These are phyloP conservation scores for Dendrocalamus sinicus DNA, from an alignment of 176 grass and related monocot species.

Conservation along the genomic window DNA sequence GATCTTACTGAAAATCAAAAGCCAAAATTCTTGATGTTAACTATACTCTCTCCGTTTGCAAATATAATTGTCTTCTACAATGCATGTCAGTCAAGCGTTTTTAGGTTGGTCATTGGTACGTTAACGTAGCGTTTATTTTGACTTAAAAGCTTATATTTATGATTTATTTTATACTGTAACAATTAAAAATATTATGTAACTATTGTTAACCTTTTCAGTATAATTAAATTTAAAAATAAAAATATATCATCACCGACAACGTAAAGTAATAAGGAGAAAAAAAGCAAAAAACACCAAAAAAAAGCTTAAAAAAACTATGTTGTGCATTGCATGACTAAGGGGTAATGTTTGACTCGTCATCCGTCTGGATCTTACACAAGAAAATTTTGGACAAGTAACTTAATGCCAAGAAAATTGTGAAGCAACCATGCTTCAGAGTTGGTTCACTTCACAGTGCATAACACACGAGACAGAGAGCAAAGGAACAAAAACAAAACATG, in stretches of 20 bases:
- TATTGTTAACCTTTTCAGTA: no score
- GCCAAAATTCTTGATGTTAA: neutral
- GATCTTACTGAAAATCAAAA: neutral
- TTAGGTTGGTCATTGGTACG: neutral
- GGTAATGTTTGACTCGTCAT: neutral
- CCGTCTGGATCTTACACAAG: neutral
- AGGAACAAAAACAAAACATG: neutral
- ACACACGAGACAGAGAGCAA: neutral
- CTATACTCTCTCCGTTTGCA: neutral
- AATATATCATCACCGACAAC: no score
- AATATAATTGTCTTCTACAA: neutral
- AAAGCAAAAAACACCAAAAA: no score
- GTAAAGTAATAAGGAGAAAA: no score
- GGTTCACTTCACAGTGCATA: neutral
- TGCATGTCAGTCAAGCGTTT: neutral
- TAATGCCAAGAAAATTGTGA: neutral
- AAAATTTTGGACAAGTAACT: neutral
- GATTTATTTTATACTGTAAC: no score
- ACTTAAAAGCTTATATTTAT: no score
- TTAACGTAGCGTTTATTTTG: accelerated
- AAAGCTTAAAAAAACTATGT: no score
- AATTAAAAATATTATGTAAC: no score
- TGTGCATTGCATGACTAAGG: neutral
- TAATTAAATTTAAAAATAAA: no score
- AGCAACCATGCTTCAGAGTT: slow-evolving; percentile 10